Evolutionary conservation across 2,329 filamentous ascomycete genomes (phyloP).

Genomic region (Pseudogymnoascus sp.): DNA sequence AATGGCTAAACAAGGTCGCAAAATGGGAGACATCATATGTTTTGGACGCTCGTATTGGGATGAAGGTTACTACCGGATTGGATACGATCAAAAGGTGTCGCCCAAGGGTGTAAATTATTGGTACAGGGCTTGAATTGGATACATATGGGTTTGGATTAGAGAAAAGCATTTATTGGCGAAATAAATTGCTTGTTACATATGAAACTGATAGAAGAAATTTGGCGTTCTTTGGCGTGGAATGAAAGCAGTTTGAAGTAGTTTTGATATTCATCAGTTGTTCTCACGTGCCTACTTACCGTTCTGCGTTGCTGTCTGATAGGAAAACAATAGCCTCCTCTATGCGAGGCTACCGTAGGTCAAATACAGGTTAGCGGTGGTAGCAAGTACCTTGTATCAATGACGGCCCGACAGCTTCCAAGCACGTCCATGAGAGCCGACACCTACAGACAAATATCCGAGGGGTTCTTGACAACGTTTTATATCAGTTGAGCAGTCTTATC

Average conservation of each 20-base stretch:
- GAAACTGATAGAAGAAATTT: background rate
- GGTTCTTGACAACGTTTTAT: background rate
- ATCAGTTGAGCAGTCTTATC: background rate
- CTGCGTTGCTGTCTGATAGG: background rate
- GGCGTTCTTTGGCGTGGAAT: background rate
- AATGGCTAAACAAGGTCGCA: constrained; percentile 60
- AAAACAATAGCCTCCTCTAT: background rate
- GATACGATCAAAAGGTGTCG: constrained; percentile 48
- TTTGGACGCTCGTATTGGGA: constrained; percentile 66
- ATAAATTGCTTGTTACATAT: background rate
- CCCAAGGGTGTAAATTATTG: constrained; percentile 9
- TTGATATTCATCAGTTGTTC: background rate
- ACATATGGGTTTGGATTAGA: background rate
- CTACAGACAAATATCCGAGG: background rate
- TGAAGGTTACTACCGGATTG: constrained; percentile 65
- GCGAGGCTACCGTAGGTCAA: background rate
- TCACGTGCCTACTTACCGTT: background rate
- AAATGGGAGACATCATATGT: constrained; percentile 68
- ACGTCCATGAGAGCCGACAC: background rate
- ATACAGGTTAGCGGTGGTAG: background rate
- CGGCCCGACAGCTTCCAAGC: constrained; percentile 1
- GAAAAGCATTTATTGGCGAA: constrained; percentile 1
- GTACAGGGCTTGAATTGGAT: background rate
- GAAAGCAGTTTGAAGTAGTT: background rate
- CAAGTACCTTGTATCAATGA: constrained; percentile 3